Percentiles rank a stretch among this genome's conserved stretches.
Evolutionary conservation across 2,329 filamentous ascomycete species (phyloP).

Genomic region (Neonectria hederae): DNA sequence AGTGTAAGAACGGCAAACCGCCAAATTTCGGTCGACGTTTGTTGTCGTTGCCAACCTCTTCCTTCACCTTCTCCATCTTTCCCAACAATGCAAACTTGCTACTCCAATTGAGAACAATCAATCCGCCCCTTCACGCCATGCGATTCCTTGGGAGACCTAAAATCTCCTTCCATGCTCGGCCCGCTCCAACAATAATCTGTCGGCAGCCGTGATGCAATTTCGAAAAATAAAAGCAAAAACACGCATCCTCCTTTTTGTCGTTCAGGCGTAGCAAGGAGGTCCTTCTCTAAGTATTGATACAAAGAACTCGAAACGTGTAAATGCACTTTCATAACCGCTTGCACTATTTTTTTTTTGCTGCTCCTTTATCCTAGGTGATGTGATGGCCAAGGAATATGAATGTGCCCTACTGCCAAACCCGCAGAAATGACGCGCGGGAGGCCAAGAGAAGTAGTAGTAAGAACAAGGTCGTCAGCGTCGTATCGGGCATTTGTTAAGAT

Average conservation of each 20-base stretch:
- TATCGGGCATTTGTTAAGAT: slow-evolving; percentile 46
- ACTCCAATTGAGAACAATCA: slow-evolving; percentile 28
- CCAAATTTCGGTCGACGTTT: slow-evolving; percentile 38
- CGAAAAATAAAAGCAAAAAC: slow-evolving; percentile 35
- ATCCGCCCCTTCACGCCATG: slow-evolving; percentile 37
- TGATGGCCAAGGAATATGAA: slow-evolving; percentile 36
- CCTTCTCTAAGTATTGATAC: slow-evolving; percentile 53
- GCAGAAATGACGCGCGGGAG: slow-evolving; percentile 31
- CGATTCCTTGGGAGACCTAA: slow-evolving; percentile 27
- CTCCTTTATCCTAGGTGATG: slow-evolving; percentile 47
- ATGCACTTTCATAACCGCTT: slow-evolving; percentile 52
- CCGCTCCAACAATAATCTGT: slow-evolving; percentile 25
- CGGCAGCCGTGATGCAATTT: slow-evolving; percentile 38
- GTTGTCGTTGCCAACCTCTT: slow-evolving; percentile 41
- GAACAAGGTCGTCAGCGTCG: slow-evolving; percentile 46
- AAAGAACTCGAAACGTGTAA: slow-evolving; percentile 55
- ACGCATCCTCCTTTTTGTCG: slow-evolving; percentile 39
- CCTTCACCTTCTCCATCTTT: slow-evolving; percentile 26
- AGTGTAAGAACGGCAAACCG: slow-evolving; percentile 59
- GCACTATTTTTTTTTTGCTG: slow-evolving; percentile 48
- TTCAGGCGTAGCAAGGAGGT: slow-evolving; percentile 45
- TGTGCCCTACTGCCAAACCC: slow-evolving; percentile 44
- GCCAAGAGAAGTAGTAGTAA: slow-evolving; percentile 40
- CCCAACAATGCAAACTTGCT: slow-evolving; percentile 29
- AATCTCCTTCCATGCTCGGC: slow-evolving; percentile 36